These are phyloP conservation scores for Rhodofomes roseus DNA, from an alignment of 1,284 basidiomycete species.

Conservation along the genomic window DNA sequence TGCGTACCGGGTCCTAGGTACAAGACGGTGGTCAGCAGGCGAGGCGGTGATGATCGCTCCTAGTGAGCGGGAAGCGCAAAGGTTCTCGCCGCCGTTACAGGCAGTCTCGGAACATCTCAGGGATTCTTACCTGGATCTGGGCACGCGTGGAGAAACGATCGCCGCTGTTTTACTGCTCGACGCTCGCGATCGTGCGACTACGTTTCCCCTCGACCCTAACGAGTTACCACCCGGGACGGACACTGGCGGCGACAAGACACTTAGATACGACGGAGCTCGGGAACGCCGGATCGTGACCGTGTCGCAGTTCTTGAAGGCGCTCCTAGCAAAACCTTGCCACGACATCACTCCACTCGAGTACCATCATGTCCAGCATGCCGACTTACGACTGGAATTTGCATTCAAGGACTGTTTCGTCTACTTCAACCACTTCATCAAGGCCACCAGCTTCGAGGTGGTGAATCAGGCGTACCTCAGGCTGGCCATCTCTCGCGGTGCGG, in stretches of 20 bases:
- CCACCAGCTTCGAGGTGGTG: neutral
- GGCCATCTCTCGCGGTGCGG: neutral
- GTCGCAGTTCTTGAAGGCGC: neutral
- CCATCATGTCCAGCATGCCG: neutral
- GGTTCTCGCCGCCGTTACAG: neutral
- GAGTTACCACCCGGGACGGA: neutral
- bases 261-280: neutral
- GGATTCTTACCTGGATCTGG: neutral
- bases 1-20: neutral
- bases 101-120: neutral
- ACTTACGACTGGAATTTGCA: neutral
- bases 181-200: neutral
- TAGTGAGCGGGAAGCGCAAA: neutral
- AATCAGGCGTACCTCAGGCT: neutral
- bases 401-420: neutral
- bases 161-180: neutral
- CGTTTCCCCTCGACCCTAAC: neutral
- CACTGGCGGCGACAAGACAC: neutral
- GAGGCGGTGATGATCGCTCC: neutral
- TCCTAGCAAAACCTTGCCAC: neutral
- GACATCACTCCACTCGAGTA: neutral
- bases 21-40: neutral
- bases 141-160: neutral
- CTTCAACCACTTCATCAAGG: neutral
- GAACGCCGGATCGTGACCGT: neutral